Evolutionary conservation across 805 yeast species (phyloP).

Genomic region (Ogataea ganodermae): DNA sequence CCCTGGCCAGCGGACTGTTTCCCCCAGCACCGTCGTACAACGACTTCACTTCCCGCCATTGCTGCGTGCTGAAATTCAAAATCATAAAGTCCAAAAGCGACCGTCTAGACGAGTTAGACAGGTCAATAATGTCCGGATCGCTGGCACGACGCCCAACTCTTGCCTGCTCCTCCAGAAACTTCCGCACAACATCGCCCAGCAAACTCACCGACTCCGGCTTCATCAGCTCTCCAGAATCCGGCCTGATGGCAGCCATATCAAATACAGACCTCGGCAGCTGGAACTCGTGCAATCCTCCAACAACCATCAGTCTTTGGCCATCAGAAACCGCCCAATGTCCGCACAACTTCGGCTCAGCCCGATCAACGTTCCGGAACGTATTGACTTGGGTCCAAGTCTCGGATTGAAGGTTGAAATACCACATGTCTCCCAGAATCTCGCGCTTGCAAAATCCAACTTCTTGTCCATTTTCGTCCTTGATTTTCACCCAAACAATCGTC

Average conservation of each 20-base stretch:
- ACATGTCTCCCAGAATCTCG: constrained; percentile 47
- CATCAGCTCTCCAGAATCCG: neutral
- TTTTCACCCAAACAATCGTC: constrained; percentile 27
- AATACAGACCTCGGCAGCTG: constrained; percentile 12
- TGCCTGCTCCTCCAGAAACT: neutral
- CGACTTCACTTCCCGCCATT: constrained; percentile 24
- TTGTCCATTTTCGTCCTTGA: constrained; percentile 21
- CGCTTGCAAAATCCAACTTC: constrained; percentile 20
- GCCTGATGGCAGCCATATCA: neutral
- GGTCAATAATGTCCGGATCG: constrained; percentile 1
- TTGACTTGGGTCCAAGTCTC: constrained; percentile 42
- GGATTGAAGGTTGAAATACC: constrained; percentile 49
- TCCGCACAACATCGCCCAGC: neutral
- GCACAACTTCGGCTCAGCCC: constrained; percentile 22
- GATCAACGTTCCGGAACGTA: constrained; percentile 16
- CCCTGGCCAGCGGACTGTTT: neutral
- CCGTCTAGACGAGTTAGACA: neutral
- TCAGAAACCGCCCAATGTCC: constrained; percentile 29
- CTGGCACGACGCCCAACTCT: neutral
- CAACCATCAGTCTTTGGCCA: constrained; percentile 23
- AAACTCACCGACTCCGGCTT: neutral
- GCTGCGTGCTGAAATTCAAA: constrained; percentile 24
- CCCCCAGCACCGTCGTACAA: constrained; percentile 1
- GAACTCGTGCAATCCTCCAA: constrained; percentile 29
- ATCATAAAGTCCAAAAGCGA: constrained; percentile 13